Evolutionary conservation across 1,284 basidiomycete species (phyloP).

Genomic region (Anthracocystis panici-leucophaei): DNA sequence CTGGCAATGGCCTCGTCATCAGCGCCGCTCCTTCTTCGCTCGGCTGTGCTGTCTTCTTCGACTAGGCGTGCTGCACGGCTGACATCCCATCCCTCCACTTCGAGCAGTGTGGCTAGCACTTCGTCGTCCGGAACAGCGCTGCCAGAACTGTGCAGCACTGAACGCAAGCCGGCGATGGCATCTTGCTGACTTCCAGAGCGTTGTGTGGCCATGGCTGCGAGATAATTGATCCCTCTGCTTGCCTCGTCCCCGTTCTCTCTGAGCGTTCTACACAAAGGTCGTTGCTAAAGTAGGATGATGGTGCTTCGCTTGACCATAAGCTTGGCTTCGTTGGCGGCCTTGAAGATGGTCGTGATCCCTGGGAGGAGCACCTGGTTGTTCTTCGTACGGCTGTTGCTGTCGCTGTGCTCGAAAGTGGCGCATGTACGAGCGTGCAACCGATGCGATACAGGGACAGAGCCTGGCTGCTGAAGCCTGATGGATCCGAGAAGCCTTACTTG

Average conservation of each 20-base stretch:
- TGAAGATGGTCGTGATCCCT: neutral
- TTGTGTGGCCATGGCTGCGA: constrained; percentile 20
- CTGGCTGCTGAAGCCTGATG: neutral
- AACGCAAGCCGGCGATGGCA: constrained; percentile 41
- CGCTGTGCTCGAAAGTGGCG: neutral
- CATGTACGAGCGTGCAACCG: neutral
- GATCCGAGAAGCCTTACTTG: no score
- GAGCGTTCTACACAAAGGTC: neutral
- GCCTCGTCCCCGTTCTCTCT: neutral
- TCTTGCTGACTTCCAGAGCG: constrained; percentile 38
- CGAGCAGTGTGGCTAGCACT: constrained; percentile 44
- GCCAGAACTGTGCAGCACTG: constrained; percentile 26
- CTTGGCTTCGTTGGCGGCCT: neutral
- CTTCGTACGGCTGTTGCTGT: no score
- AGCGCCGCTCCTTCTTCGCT: constrained; percentile 45
- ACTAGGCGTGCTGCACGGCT: constrained; percentile 39
- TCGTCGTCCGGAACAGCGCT: constrained; percentile 33
- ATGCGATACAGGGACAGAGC: neutral
- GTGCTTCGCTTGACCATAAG: neutral
- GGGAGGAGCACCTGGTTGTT: no score
- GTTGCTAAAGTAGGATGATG: neutral
- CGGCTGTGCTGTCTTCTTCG: constrained; percentile 44
- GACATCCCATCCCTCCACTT: constrained; percentile 53
- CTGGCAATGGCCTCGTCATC: constrained; percentile 52
- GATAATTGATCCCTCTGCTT: neutral